Base-by-base conservation (phyloP, 192 early-diverging fungal genomes). In the Piromyces finnis region DNA sequence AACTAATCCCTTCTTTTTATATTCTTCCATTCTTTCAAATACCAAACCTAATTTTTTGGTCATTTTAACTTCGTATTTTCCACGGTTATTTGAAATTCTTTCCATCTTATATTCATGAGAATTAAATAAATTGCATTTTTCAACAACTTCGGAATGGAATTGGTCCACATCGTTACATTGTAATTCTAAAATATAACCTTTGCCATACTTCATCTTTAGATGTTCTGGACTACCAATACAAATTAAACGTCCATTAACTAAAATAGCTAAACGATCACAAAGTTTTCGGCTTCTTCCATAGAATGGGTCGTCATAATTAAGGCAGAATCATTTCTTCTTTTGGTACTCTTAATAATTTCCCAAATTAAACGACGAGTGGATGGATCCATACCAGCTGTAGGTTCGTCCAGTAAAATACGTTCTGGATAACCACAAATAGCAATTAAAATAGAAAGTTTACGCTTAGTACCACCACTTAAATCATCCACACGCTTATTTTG, bases 281-380 rank as follows among this genome's bases (percentile, higher is more conserved):
- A 87, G 79, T 14, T 85, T 77, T 87, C 86, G 3, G 84, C 86
- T 81, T 87, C 86, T 22, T 86, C 85, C 81, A 90, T 86, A 11
- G 82, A 80, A 35, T 85, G 83, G 15, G 83, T 85, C 14, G 83
- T 83, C 78, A 86, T 79, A 78, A 90, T 82, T n/a, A 84, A 81
- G 37, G 86, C 85, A 5, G 83, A 29, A 30, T 30, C 78, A 15
- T 29, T 30, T 13, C 5, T 30, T 30, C 30, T 6, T 14, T 30
- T 29, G 1, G 78, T 78, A 12, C 13, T 4, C 15, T 30, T 14
- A 28, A 90, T 85, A 30, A 86, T 84, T 35, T 84, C 83, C 89
- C 89, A 90, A 37, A 90, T 87, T 51, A 83, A 78, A 28, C 84
- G 86, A 27, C 87, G 87, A 77, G 85, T 87, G 29, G 88, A 83